phyloP scores from a whole-genome alignment of 768 basidiomycete species.

The Auriculariales sp. region DNA sequence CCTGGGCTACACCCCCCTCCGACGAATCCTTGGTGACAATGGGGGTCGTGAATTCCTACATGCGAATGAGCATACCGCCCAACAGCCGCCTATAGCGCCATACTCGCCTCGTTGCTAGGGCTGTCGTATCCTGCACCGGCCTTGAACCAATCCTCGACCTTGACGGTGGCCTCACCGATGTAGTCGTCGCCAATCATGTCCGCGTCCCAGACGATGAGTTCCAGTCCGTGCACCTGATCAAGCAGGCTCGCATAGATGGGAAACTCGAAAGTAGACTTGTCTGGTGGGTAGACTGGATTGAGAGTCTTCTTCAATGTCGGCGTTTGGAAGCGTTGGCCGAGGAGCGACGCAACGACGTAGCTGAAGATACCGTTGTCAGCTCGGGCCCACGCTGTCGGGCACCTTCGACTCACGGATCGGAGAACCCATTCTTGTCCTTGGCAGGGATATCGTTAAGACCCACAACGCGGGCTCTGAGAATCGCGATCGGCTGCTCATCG shows the following conservation, averaged over 20 bases:
- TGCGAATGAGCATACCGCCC: slow-evolving; percentile 24
- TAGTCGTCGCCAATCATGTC: slow-evolving; percentile 5
- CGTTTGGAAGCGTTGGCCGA: slow-evolving; percentile 48
- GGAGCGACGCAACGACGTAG: slow-evolving; percentile 53
- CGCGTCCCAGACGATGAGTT: slow-evolving; percentile 6
- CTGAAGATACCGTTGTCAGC: slow-evolving; percentile 19
- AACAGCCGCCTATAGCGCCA: slow-evolving; percentile 32
- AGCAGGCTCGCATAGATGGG: slow-evolving; percentile 70
- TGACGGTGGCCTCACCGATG: slow-evolving; percentile 1
- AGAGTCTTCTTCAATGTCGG: slow-evolving; percentile 61
- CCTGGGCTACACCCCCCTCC: neutral
- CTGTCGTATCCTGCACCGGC: slow-evolving; percentile 71
- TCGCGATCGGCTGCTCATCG: slow-evolving; percentile 52
- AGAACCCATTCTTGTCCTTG: slow-evolving; percentile 50
- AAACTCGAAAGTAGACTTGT: slow-evolving; percentile 79
- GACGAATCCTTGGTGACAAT: neutral
- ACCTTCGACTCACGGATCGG: slow-evolving; percentile 53
- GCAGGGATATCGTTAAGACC: slow-evolving; percentile 45
- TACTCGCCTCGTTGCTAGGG: slow-evolving; percentile 36
- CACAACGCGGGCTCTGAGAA: slow-evolving; percentile 54
- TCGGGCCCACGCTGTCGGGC: neutral
- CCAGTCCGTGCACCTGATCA: slow-evolving; percentile 62
- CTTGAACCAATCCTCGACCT: neutral
- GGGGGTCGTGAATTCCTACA: neutral
- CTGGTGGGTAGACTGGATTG: slow-evolving; percentile 49